Base-by-base conservation (phyloP, 306 rosid species). In the Pterocarpus santalinus region DNA sequence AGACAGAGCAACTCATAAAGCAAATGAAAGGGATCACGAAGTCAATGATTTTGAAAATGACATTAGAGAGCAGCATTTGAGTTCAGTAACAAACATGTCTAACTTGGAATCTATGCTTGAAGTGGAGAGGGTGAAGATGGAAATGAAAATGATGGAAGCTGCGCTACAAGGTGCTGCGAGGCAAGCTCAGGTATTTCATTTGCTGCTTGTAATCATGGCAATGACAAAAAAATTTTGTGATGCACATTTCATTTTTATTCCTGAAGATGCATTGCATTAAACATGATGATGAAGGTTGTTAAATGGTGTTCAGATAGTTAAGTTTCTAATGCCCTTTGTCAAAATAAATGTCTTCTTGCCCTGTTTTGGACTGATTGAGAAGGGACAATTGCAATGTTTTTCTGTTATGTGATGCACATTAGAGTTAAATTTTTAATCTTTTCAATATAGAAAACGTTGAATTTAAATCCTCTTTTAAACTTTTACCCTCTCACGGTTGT, bases 81-180 rank as follows among this genome's bases (percentile, higher is more conserved):
- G 75, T 69, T 82, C 94, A 43, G 88, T 72, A 67, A 78, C 77
- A 73, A 84, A 68, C 82, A 65, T 60, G 61, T 66, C 86, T 28
- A 85, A 65, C 77, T 82, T 88, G 47, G 85, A 86, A 70, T 75
- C 92, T 84, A 43, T 81, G 66, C 73, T 69, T 84, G 99, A 92
- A 78, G 80, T 94, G 73, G 94, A 92, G 88, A 94, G 69, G 88
- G 80, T 92, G 77, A 96, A 90, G 86, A 84, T 15, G 77, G 99
- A 96, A 75, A 86, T 91, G 95, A 90, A 92, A 84, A 90, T 92
- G 97, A 90, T 94, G 98, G 99, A 96, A 85, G 88, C 88, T 79
- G 99, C 99, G 67, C 88, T 96, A 81, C 99, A 80, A 87, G 99
- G 98, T 77, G 99, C 99, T 67, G 99, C 98, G 70, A 94, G 95